Evolutionary conservation across 2,329 filamentous ascomycete species (phyloP).

Genomic region (Drechslerella stenobrocha): DNA sequence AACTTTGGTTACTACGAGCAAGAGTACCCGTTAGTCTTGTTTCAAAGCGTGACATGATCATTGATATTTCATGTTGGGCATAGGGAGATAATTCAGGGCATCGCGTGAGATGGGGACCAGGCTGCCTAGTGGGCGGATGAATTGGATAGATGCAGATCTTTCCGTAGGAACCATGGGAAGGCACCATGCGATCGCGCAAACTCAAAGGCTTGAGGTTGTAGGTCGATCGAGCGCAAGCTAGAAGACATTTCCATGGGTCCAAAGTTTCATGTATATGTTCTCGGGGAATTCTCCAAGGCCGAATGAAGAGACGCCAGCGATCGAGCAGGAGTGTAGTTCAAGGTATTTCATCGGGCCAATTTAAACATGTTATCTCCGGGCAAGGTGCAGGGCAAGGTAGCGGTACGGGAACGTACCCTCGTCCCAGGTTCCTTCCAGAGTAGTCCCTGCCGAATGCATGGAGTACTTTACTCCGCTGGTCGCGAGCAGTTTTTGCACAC

Average conservation of each 20-base stretch:
- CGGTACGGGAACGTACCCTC: conserved; percentile 58
- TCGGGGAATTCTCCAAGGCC: conserved; percentile 32
- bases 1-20: conserved; percentile 57
- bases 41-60: neutral
- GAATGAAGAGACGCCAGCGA: conserved; percentile 3
- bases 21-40: neutral
- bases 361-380: neutral
- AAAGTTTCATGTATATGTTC: conserved; percentile 18
- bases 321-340: too few species aligned
- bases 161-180: conserved; percentile 23
- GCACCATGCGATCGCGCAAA: conserved; percentile 4
- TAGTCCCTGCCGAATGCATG: conserved; percentile 94
- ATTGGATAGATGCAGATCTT: conserved; percentile 3
- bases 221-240: too few species aligned
- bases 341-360: neutral
- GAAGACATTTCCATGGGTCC: conserved; percentile 12
- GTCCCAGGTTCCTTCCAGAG: conserved; percentile 89
- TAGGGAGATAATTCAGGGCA: neutral
- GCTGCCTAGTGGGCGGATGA: conserved; percentile 4
- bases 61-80: too few species aligned
- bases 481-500: conserved; percentile 81
- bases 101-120: neutral
- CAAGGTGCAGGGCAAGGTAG: neutral
- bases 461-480: conserved; percentile 77
- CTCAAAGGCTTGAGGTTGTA: conserved; percentile 1